Conservation (phyloP, 2,329 filamentous ascomycete species). For the Phyllosticta capitalensis region DNA sequence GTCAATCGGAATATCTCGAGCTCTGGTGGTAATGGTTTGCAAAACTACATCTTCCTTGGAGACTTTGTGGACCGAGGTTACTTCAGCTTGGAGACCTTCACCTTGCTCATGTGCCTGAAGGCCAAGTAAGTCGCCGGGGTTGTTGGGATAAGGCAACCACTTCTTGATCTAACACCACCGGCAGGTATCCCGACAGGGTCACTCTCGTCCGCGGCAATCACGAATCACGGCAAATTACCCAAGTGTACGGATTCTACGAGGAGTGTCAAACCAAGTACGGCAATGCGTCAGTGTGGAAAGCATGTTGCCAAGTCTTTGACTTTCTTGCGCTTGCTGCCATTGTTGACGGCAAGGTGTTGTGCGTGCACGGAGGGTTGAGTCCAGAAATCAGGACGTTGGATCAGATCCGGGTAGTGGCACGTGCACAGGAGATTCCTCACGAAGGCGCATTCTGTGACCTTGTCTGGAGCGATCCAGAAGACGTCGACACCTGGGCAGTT, state of each 20-base stretch:
- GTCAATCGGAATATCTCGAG: constrained; percentile 27
- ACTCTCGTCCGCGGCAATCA: constrained; percentile 75
- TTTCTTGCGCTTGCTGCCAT: constrained; percentile 94
- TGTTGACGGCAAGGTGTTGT: constrained; percentile 99
- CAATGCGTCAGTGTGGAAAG: constrained; percentile 99
- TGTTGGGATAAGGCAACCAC: neutral
- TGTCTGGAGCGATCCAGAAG: constrained; percentile 79
- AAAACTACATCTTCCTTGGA: constrained; percentile 64
- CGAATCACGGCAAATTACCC: constrained; percentile 97
- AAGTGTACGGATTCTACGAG: constrained; percentile 99
- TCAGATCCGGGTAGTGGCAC: constrained; percentile 69
- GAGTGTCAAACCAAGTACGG: constrained; percentile 98
- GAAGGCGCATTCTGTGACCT: constrained; percentile 98
- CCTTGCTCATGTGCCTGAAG: constrained; percentile 61
- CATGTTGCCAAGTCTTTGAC: constrained; percentile 97
- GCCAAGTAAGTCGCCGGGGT: constrained; percentile 46
- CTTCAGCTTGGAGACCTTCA: constrained; percentile 65
- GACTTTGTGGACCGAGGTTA: constrained; percentile 69
- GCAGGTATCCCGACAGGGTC: constrained; percentile 60
- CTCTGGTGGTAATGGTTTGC: constrained; percentile 44
- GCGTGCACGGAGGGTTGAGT: constrained; percentile 90
- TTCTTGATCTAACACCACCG: constrained; percentile 10
- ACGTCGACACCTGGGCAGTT: constrained; percentile 60
- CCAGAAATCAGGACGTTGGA: constrained; percentile 96
- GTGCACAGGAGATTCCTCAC: constrained; percentile 90